These are phyloP conservation scores for Trichoderma guizhouense DNA, from an alignment of 2,329 filamentous ascomycete genomes.

Conservation along the genomic window DNA sequence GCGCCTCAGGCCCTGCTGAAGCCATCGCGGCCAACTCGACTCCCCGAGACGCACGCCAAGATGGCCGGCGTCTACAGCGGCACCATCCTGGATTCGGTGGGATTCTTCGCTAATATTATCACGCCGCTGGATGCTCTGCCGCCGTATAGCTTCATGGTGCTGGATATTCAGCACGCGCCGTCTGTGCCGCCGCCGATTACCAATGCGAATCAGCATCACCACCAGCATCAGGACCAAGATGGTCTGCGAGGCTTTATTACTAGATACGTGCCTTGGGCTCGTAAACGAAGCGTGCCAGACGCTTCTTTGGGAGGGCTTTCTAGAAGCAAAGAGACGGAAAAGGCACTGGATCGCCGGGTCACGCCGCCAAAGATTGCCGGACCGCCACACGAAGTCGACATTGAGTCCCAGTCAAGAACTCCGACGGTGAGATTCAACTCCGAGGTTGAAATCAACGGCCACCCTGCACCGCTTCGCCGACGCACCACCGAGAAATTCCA, in stretches of 20 bases:
- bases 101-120: slow-evolving; percentile 61
- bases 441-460: slow-evolving; percentile 16
- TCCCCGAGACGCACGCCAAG: slow-evolving; percentile 53
- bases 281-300: neutral
- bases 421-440: slow-evolving; percentile 10
- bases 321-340: neutral
- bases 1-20: slow-evolving; percentile 62
- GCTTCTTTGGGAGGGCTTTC: neutral
- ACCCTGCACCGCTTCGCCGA: slow-evolving; percentile 19
- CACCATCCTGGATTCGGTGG: slow-evolving; percentile 51
- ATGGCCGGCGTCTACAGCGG: slow-evolving; percentile 59
- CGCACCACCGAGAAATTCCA: slow-evolving; percentile 40
- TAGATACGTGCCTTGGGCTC: neutral
- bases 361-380: neutral
- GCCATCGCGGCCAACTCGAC: slow-evolving; percentile 50
- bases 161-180: slow-evolving; percentile 45
- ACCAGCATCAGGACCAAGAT: neutral
- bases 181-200: slow-evolving; percentile 23
- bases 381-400: neutral
- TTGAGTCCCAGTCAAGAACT: neutral
- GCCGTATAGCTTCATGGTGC: slow-evolving; percentile 47
- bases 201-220: neutral
- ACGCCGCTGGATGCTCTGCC: slow-evolving; percentile 50
- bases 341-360: neutral
- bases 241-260: neutral